phyloP scores from a whole-genome alignment of 441 rosid species.

The Populus hybrid region DNA sequence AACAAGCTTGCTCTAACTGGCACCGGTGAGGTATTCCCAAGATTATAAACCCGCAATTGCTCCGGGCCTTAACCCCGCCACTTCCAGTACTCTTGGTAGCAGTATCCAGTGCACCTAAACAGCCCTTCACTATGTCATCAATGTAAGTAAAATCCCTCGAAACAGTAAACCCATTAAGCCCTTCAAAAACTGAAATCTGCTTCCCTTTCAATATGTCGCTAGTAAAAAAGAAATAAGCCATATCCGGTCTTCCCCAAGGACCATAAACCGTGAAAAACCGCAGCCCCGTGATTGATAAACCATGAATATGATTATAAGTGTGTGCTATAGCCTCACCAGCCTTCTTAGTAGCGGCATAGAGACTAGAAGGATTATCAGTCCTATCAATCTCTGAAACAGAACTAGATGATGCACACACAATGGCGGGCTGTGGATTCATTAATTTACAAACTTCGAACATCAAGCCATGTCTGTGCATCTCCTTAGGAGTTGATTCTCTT shows the following conservation, averaged over 20 bases:
- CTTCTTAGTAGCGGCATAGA: slow-evolving; percentile 43
- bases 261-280: slow-evolving; percentile 48
- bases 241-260: slow-evolving; percentile 50
- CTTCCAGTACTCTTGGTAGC: slow-evolving; percentile 39
- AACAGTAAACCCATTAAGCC: slow-evolving; percentile 29
- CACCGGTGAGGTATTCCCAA: slow-evolving; percentile 44
- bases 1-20: slow-evolving; percentile 39
- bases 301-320: slow-evolving; percentile 41
- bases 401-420: no score
- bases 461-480: not conserved
- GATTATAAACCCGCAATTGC: slow-evolving; percentile 35
- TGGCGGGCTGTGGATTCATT: not conserved
- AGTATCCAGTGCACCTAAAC: slow-evolving; percentile 43
- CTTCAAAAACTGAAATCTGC: slow-evolving; percentile 31
- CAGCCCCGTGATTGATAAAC: slow-evolving; percentile 40
- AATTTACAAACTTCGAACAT: slow-evolving; percentile 31
- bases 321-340: slow-evolving; percentile 48
- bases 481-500: not conserved
- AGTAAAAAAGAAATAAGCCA: slow-evolving; percentile 46
- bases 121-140: slow-evolving; percentile 47
- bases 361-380: slow-evolving; percentile 39
- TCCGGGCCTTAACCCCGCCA: slow-evolving; percentile 40
- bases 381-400: slow-evolving; percentile 28
- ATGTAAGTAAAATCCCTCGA: slow-evolving; percentile 47
- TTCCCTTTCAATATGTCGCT: slow-evolving; percentile 37